Evolutionary conservation across 306 rosid genomes (phyloP).

Genomic region (Glycine soja): DNA sequence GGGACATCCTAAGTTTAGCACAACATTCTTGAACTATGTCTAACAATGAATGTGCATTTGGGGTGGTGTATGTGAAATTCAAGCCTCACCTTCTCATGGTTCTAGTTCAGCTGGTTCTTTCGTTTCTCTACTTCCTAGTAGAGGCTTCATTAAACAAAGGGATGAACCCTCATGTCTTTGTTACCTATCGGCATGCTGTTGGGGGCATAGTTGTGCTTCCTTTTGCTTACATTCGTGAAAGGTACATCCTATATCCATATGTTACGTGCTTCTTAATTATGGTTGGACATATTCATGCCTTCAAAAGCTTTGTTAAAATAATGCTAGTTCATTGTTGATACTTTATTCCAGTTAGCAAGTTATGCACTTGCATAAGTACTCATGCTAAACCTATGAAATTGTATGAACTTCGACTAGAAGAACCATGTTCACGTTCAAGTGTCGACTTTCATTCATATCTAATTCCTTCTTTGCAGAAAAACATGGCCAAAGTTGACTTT

Average conservation of each 20-base stretch:
- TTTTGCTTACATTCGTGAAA: conserved; percentile 62
- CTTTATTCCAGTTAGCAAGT: background rate
- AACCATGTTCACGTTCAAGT: background rate
- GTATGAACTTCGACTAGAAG: background rate
- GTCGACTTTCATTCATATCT: background rate
- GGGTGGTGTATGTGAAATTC: conserved; percentile 43
- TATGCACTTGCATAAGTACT: background rate
- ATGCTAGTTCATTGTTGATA: background rate
- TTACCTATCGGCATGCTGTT: conserved; percentile 54
- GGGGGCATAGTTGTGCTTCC: conserved; percentile 54
- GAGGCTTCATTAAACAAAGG: conserved; percentile 55
- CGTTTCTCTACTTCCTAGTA: conserved; percentile 53
- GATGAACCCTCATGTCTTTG: conserved; percentile 59
- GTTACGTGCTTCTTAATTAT: conserved; percentile 4
- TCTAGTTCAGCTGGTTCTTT: conserved; percentile 38
- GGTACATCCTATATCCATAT: conserved; percentile 41
- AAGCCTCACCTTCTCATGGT: conserved; percentile 55
- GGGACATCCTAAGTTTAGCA: background rate
- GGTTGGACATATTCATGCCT: background rate
- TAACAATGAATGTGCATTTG: conserved; percentile 25
- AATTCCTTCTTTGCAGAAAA: conserved; percentile 48
- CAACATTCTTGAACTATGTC: conserved; percentile 47
- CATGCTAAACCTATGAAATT: conserved; percentile 6
- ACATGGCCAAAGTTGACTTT: conserved; percentile 54
- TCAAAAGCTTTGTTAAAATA: background rate